Percentiles rank a stretch among this genome's conserved stretches.
Evolutionary conservation across 768 basidiomycete genomes (phyloP).

Genomic region (Clavulina sp.): DNA sequence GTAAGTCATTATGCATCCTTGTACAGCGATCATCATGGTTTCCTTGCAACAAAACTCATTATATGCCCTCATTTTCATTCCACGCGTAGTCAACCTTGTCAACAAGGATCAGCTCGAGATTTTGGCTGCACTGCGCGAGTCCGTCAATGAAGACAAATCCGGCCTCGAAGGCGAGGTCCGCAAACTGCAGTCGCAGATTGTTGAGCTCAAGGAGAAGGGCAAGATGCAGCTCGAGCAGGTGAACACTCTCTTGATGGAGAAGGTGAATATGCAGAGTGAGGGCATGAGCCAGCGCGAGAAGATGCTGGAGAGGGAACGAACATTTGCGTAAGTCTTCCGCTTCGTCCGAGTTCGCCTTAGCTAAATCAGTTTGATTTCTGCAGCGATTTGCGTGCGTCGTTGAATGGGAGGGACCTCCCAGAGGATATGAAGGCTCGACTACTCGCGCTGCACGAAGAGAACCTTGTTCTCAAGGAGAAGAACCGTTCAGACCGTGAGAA

Average conservation of each 20-base stretch:
- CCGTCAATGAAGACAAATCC: slow-evolving; percentile 74
- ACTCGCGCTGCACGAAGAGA: slow-evolving; percentile 62
- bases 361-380: not conserved
- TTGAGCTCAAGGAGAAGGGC: slow-evolving; percentile 63
- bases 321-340: slow-evolving; percentile 46
- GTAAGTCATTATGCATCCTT: slow-evolving; percentile 27
- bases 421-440: slow-evolving; percentile 66
- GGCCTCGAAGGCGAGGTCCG: slow-evolving; percentile 52
- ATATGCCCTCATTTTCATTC: not conserved
- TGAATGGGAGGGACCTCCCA: slow-evolving; percentile 64
- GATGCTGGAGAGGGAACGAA: slow-evolving; percentile 72
- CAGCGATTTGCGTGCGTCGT: slow-evolving; percentile 59
- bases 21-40: not conserved
- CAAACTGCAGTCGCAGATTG: slow-evolving; percentile 45
- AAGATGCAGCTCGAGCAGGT: slow-evolving; percentile 83
- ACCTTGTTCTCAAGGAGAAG: slow-evolving; percentile 49
- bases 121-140: slow-evolving; percentile 67
- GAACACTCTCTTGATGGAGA: slow-evolving; percentile 71
- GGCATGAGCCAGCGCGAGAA: slow-evolving; percentile 79
- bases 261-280: slow-evolving; percentile 76
- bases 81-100: slow-evolving; percentile 56
- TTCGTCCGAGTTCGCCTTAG: not conserved
- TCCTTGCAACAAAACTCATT: too few species aligned
- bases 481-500: slow-evolving; percentile 57
- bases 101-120: slow-evolving; percentile 91